Evolutionary conservation across 2,329 filamentous ascomycete genomes (phyloP), one percentile per base, ranked within the genome.

Genomic region (Cladosporium sp.): DNA sequence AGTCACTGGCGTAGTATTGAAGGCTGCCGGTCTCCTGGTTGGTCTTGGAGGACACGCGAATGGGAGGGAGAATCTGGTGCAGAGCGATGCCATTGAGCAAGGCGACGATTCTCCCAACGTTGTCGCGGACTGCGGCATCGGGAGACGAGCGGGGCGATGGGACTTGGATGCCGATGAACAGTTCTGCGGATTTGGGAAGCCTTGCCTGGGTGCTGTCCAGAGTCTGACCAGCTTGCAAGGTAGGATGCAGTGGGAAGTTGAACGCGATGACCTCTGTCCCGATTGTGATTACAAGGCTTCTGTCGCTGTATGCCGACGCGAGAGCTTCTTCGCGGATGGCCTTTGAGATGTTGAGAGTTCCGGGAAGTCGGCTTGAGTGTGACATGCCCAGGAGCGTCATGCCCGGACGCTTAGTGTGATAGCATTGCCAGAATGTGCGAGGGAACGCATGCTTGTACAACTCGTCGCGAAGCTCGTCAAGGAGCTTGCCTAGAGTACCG

Each of bases 401-500:
- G 21, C 56, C 37, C 2, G 10, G 5, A 4, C 8, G 14, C 10
- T 46, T 60, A 12, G 35, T 28, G 23, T 40, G 37, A 31, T 60
- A 60, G 57, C 57, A 46, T 21, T 60, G 57, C 57, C 37, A 60
- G 35, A 60, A 60, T 7, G 35, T n/a, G n/a, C 44, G 37, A 18
- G 37, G 26, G 40, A 50, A 49, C 8, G 40, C 57, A 7, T 16
- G 26, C 3, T 60, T 21, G 57, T 60, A 60, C 8, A 50, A n/a
- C 18, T 49, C 26, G 16, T 10, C 16, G 23, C 57, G 57, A 40
- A 60, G 37, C 26, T 60, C 57, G 11, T 8, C n/a, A 2, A 26
- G 57, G 1, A 50, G 28, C 23, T 23, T 46, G 14, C 14, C 35
- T 16, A 60, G 35, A 5, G 11, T 6, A 8, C 40, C 57, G 10